These are phyloP conservation scores for Pseudogymnoascus sp. DNA, from an alignment of 2,329 filamentous ascomycete species.

Conservation along the genomic window DNA sequence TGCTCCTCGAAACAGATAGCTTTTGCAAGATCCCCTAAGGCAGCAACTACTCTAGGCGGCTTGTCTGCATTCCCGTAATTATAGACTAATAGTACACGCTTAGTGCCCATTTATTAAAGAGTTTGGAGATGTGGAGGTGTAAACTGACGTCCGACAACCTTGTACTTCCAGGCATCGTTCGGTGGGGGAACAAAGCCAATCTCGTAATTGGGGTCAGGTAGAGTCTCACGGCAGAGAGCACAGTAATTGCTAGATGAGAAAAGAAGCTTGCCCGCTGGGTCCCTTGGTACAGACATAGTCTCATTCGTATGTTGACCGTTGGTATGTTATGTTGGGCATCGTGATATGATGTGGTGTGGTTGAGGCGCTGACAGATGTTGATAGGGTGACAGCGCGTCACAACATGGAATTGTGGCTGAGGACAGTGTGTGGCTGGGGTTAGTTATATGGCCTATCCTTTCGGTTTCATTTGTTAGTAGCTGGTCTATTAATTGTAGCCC, in stretches of 20 bases:
- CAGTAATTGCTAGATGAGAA: not conserved
- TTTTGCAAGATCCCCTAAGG: not conserved
- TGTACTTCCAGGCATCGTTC: conserved; percentile 2
- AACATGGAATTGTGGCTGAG: not conserved
- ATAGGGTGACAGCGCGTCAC: not conserved
- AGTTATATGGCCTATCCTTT: too few relatives aligned
- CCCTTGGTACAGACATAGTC: not conserved
- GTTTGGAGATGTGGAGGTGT: not conserved
- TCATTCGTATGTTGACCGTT: not conserved
- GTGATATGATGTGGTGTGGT: not conserved
- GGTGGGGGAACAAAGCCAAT: not conserved
- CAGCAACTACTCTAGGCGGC: not conserved
- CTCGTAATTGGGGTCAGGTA: not conserved
- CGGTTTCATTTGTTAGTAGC: too few relatives aligned
- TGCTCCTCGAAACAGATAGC: not conserved
- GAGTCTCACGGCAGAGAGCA: not conserved
- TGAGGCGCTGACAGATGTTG: not conserved
- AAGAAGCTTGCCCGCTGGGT: not conserved
- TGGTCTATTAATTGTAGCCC: too few relatives aligned
- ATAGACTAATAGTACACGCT: not conserved
- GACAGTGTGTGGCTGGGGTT: not conserved
- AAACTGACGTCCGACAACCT: conserved; percentile 6
- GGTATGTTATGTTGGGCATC: not conserved
- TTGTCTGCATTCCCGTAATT: not conserved
- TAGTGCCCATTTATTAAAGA: not conserved